Evolutionary conservation across 345 rosid genomes (phyloP), one percentile per base, ranked within the genome.

Genomic region (Fremontodendron californicum): DNA sequence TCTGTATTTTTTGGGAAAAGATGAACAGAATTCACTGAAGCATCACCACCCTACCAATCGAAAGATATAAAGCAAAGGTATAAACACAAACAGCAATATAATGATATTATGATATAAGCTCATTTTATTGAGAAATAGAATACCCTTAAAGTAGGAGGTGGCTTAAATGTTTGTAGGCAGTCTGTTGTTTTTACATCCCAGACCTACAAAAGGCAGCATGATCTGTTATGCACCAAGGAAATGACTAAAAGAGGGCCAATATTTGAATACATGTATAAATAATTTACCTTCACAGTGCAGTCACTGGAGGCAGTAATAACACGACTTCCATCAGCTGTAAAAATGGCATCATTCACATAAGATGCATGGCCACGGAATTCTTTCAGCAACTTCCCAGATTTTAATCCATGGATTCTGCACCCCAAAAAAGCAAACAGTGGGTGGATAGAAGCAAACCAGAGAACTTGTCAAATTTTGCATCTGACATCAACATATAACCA

Each of bases 101-200:
- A 83, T 67, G 21, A 78, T 29, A 81, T 46, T n/a, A n/a, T 11
- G 12, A 74, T 64, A 61, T 76, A 64, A 64, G 75, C 62, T 79
- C 2, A 70, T 6, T 2, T 61, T 15, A 57, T 23, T 31, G 74
- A 52, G 40, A 77, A 12, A 75, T 75, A 52, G 74, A 27, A 73
- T 92, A 96, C 97, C 88, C 98, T 89, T 79, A 92, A 76, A 33
- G 97, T 87, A 83, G 98, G 99, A 9, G 99, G 99, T 21, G 98
- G 97, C 88, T 94, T 87, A 78, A 89, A 96, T 46, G 99, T 92
- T 75, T 93, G 97, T 45, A 93, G 83, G 84, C 99, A 96, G 82
- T 93, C 99, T n/a, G 98, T 87, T 42, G 92, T 85, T 89, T 96
- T 96, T 78, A 87, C 84, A 81, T 93, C 99, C 99, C 99, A 96